A percentile compares a stretch with the other conserved stretches of the same genome.
Evolutionary conservation across 441 rosid genomes (phyloP).

Genomic region (Eutrema salsugineum): DNA sequence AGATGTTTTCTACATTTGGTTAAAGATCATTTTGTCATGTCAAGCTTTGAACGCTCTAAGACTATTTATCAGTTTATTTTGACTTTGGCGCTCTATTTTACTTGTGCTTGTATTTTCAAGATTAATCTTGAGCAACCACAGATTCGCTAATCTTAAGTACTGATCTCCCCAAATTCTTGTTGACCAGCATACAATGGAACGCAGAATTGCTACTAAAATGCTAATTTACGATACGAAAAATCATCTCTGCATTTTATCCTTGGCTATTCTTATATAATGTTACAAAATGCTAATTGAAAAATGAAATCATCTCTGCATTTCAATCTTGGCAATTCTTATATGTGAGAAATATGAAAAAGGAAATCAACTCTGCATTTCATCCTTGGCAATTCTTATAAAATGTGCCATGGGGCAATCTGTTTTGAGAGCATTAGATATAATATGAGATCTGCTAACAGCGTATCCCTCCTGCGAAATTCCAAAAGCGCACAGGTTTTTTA

Average conservation of each 20-base stretch:
- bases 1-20: constrained; percentile 14
- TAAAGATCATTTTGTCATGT: not conserved
- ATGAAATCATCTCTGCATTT: too few species aligned
- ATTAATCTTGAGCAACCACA: too few species aligned
- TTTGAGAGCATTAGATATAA: constrained; percentile 66
- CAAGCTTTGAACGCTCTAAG: not conserved
- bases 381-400: constrained; percentile 59
- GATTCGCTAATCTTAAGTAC: not conserved
- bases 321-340: too few species aligned
- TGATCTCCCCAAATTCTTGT: too few species aligned
- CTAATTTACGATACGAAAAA: too few species aligned
- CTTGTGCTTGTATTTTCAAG: not conserved
- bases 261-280: too few species aligned
- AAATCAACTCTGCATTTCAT: not conserved
- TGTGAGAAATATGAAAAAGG: too few species aligned
- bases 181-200: too few species aligned
- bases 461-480: constrained; percentile 64
- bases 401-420: constrained; percentile 71
- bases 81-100: not conserved
- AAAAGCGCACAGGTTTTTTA: not conserved
- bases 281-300: too few species aligned
- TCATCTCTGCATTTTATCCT: too few species aligned
- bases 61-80: constrained; percentile 15
- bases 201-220: too few species aligned
- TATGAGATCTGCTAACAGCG: constrained; percentile 74